phyloP scores from a whole-genome alignment of 2,329 filamentous ascomycete species.

The Pseudocercospora cruenta region DNA sequence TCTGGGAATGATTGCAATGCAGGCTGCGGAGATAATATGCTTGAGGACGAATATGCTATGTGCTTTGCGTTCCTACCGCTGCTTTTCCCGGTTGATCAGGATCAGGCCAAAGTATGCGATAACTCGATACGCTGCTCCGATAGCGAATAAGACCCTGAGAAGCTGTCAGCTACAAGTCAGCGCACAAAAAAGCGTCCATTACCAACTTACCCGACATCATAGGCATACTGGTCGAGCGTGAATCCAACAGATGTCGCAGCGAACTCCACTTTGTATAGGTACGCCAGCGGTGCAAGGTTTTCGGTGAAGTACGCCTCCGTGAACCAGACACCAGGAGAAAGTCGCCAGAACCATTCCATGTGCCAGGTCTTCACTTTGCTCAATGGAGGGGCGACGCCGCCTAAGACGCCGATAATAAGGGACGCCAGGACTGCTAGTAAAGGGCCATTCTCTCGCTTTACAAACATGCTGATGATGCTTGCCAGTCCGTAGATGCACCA shows the following conservation, averaged over 20 bases:
- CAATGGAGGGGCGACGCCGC: slow-evolving; percentile 57
- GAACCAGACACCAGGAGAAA: slow-evolving; percentile 59
- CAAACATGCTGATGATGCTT: slow-evolving; percentile 57
- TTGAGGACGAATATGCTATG: neutral
- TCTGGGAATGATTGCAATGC: neutral
- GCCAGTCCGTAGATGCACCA: slow-evolving; percentile 63
- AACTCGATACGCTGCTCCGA: slow-evolving; percentile 34
- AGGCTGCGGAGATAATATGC: neutral
- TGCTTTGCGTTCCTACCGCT: slow-evolving; percentile 23
- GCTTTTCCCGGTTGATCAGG: slow-evolving; percentile 32
- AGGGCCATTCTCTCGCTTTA: slow-evolving; percentile 60
- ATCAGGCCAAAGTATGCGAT: slow-evolving; percentile 34
- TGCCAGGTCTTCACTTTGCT: slow-evolving; percentile 56
- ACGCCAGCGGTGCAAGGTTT: slow-evolving; percentile 53
- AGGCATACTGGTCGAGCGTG: slow-evolving; percentile 48
- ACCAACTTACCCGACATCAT: slow-evolving; percentile 42
- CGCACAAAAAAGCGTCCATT: neutral
- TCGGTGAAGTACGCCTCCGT: slow-evolving; percentile 60
- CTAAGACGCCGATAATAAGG: slow-evolving; percentile 59
- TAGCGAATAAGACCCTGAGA: slow-evolving; percentile 33
- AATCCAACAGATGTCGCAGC: slow-evolving; percentile 53
- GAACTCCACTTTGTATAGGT: slow-evolving; percentile 56
- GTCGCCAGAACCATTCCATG: slow-evolving; percentile 57
- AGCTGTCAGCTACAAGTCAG: neutral
- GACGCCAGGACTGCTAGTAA: slow-evolving; percentile 59